These are phyloP conservation scores for Parietaria judaica DNA, from an alignment of 306 rosid species.

Conservation along the genomic window DNA sequence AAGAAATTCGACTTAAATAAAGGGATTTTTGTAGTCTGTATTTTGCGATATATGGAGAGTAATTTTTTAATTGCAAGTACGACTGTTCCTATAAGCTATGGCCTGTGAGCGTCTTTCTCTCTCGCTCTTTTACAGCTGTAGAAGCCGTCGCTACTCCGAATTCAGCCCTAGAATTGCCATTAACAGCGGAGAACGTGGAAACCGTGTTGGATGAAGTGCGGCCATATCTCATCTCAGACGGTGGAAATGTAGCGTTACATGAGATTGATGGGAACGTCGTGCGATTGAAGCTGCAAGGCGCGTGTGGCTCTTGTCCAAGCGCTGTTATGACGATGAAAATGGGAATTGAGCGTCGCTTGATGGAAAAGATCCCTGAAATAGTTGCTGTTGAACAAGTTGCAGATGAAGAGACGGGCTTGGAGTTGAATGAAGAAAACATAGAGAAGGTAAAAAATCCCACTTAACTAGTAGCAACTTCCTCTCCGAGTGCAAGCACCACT, in stretches of 20 bases:
- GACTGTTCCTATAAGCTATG: no score
- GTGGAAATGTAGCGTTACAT: constrained; percentile 85
- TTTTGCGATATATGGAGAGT: no score
- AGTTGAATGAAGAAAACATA: constrained; percentile 73
- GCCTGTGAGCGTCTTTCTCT: no score
- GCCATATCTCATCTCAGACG: constrained; percentile 81
- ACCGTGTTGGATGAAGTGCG: constrained; percentile 71
- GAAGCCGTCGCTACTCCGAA: constrained; percentile 70
- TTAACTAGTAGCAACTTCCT: constrained; percentile 1
- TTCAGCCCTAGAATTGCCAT: constrained; percentile 68
- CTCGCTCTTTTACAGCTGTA: constrained; percentile 32
- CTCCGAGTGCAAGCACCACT: background rate
- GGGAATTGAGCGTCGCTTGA: constrained; percentile 89
- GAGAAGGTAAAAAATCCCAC: constrained; percentile 52
- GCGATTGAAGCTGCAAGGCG: constrained; percentile 92
- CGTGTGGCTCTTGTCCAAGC: constrained; percentile 96
- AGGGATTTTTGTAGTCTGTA: no score
- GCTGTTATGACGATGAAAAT: constrained; percentile 87
- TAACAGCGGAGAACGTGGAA: constrained; percentile 81
- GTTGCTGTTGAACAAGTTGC: constrained; percentile 88
- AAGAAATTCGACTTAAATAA: no score
- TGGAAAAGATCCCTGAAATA: constrained; percentile 94
- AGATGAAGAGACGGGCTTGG: constrained; percentile 82
- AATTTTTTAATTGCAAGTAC: no score
- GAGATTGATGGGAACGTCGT: constrained; percentile 91